Conservation (phyloP, 345 rosid genomes). For the Zanthoxylum bungeanum region DNA sequence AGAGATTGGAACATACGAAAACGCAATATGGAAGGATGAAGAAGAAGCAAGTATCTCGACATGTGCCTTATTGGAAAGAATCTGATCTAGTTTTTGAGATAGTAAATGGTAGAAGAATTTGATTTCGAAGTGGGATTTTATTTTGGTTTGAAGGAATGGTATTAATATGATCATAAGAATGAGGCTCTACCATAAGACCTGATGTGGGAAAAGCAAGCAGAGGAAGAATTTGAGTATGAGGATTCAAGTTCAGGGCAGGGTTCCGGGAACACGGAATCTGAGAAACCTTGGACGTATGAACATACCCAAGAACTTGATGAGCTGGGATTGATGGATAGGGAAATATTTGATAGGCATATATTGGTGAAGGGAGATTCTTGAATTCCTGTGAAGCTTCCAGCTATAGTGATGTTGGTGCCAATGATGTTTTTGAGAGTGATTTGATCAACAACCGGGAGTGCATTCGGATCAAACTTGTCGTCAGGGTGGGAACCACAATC, state of each 20-base stretch:
- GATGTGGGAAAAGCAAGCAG: constrained; percentile 25
- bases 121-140: neutral
- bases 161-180: constrained; percentile 31
- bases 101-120: constrained; percentile 21
- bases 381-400: constrained; percentile 78
- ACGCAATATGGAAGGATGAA: constrained; percentile 14
- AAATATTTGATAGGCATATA: constrained; percentile 55
- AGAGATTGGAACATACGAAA: constrained; percentile 30
- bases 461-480: constrained; percentile 63
- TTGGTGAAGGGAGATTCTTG: constrained; percentile 70
- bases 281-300: constrained; percentile 64
- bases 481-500: constrained; percentile 78
- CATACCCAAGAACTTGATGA: constrained; percentile 57
- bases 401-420: constrained; percentile 51
- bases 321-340: constrained; percentile 37
- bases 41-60: constrained; percentile 34
- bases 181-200: constrained; percentile 41
- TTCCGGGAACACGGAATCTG: constrained; percentile 66
- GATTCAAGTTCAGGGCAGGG: constrained; percentile 58
- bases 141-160: constrained; percentile 4
- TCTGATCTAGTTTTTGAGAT: constrained; percentile 28
- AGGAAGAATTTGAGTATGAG: constrained; percentile 30
- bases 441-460: constrained; percentile 49
- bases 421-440: constrained; percentile 49
- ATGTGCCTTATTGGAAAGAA: constrained; percentile 55